phyloP scores from a whole-genome alignment of 2,329 filamentous ascomycete genomes.

The Blastomyces percursus region DNA sequence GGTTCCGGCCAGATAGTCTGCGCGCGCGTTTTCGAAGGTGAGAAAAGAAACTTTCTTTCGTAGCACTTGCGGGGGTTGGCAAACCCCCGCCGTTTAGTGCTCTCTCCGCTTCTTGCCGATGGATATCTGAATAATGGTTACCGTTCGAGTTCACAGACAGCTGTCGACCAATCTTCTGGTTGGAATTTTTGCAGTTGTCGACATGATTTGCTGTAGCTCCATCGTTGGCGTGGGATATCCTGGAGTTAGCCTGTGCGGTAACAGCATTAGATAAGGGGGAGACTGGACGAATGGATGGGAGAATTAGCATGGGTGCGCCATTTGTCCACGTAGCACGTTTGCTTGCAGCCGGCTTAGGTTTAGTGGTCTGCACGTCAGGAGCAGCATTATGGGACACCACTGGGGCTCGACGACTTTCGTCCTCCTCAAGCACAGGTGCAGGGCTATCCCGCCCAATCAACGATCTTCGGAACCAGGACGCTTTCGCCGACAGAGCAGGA shows the following conservation, averaged over 20 bases:
- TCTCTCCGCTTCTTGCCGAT: slow-evolving; percentile 82
- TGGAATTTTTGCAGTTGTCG: slow-evolving; percentile 48
- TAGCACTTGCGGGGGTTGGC: slow-evolving; percentile 58
- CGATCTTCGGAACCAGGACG: slow-evolving; percentile 95
- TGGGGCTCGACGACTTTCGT: slow-evolving; percentile 27
- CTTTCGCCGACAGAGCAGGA: slow-evolving; percentile 60
- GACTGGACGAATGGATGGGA: slow-evolving; percentile 87
- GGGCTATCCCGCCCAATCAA: slow-evolving; percentile 68
- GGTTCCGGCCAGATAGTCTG: slow-evolving; percentile 82
- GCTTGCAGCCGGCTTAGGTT: slow-evolving; percentile 44
- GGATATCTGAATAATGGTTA: slow-evolving; percentile 83
- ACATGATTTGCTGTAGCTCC: slow-evolving; percentile 18
- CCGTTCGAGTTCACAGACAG: slow-evolving; percentile 83
- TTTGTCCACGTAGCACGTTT: slow-evolving; percentile 95
- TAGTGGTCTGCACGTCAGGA: slow-evolving; percentile 30
- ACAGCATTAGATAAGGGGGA: slow-evolving; percentile 94
- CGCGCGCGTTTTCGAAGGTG: slow-evolving; percentile 89
- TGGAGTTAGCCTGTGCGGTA: slow-evolving; percentile 71
- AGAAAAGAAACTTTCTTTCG: slow-evolving; percentile 93
- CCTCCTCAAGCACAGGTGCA: slow-evolving; percentile 44
- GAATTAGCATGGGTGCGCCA: slow-evolving; percentile 83
- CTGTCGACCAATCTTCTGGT: slow-evolving; percentile 91
- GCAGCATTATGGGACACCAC: slow-evolving; percentile 32
- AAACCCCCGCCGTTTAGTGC: slow-evolving; percentile 69
- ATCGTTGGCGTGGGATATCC: slow-evolving; percentile 46